phyloP scores from a whole-genome alignment of 768 basidiomycete genomes.

The Xerocomellus intermedius region DNA sequence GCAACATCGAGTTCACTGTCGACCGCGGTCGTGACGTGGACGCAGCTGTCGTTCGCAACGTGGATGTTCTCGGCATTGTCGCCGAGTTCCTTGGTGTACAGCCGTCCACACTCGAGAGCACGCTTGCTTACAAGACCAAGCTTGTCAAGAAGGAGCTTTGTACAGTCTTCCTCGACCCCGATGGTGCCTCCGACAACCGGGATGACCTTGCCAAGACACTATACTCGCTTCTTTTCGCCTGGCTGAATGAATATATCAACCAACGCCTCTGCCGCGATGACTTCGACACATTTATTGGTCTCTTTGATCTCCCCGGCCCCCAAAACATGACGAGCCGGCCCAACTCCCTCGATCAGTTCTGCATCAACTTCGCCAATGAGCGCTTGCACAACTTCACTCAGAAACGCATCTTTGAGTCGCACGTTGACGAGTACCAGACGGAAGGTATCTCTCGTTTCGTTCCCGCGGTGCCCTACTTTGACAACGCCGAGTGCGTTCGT shows the following conservation, averaged over 20 bases:
- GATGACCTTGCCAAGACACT: slow-evolving; percentile 93
- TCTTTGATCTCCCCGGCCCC: slow-evolving; percentile 91
- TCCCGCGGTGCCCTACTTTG: slow-evolving; percentile 76
- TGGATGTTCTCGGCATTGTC: slow-evolving; percentile 76
- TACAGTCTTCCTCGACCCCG: slow-evolving; percentile 92
- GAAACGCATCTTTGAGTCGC: slow-evolving; percentile 70
- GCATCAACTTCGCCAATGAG: slow-evolving; percentile 96
- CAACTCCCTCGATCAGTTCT: slow-evolving; percentile 95
- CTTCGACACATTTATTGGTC: slow-evolving; percentile 86
- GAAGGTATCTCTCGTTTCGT: slow-evolving; percentile 76
- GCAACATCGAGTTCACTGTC: slow-evolving; percentile 89
- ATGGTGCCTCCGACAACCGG: slow-evolving; percentile 88
- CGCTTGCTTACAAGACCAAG: slow-evolving; percentile 89
- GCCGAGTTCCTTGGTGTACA: slow-evolving; percentile 90
- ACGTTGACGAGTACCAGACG: slow-evolving; percentile 77
- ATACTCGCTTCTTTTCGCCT: slow-evolving; percentile 92
- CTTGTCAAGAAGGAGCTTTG: slow-evolving; percentile 96
- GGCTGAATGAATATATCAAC: slow-evolving; percentile 96
- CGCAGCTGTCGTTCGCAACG: slow-evolving; percentile 88
- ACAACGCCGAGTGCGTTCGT: slow-evolving; percentile 87
- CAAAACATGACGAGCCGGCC: slow-evolving; percentile 85
- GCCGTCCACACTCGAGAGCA: slow-evolving; percentile 65
- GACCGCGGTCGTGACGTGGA: slow-evolving; percentile 86
- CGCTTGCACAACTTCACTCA: slow-evolving; percentile 68
- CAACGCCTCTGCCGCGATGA: slow-evolving; percentile 93